Base-by-base conservation (phyloP, 768 basidiomycete genomes). In the Mycena rosella region DNA sequence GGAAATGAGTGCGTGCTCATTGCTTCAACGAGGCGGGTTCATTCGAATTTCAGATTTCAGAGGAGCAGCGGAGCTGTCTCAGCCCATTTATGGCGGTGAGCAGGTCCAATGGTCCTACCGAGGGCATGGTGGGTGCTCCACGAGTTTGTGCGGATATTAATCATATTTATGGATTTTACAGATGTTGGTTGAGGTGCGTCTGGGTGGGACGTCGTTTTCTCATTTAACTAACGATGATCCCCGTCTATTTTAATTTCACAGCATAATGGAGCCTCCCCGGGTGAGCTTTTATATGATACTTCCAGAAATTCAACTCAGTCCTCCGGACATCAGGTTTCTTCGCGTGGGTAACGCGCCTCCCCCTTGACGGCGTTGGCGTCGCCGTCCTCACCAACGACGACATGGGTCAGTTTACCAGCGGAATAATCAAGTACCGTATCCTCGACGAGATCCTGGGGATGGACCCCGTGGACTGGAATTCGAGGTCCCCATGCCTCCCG, bases 311-410 rank as follows among this genome's bases (percentile, higher is more conserved):
- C 24, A 5, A 13, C 22, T 48, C 47, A 48, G 4, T 24, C 3
- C 8, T 8, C 1, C 14, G 15, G 32, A 34, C n/a, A n/a, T 34
- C 11, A 60, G 60, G 60, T 5, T 61, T 22, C 27, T 38, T 29
- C 49, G 29, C 20, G 8, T 22, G 18, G 26, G 32, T 62, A 13
- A 52, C 51, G n/a, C 51, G 60, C 40, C 44, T 62, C 51, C 60
- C 60, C 8, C 10, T n/a, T 18, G 51, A 53, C 6, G 29, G 29
- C 17, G 18, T 53, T 9, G 60, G 60, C 29, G 27, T 62, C 20
- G 60, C 60, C 9, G 52, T 62, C 13, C 27, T 62, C 40, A 44
- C 51, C 14, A 62, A 62, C 38, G 60, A 62, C 36, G 51, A 62
- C 13, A 7, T 42, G 32, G 32, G 32, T 52, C 18, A 48, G 49